Conservation (phyloP, 305 asterid species). For the Fraxinus latifolia region DNA sequence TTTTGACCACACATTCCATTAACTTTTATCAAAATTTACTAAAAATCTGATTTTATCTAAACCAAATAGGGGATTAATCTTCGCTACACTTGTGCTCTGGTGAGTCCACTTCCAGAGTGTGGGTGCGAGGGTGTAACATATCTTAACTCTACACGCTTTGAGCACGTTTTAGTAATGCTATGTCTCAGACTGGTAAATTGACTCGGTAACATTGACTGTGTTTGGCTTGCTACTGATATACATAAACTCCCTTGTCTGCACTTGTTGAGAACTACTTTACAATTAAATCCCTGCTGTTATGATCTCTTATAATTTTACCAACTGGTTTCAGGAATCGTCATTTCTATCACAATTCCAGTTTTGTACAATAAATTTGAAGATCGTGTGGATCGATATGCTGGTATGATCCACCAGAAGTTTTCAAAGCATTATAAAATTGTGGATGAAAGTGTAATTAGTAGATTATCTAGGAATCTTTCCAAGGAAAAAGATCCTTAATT, state of each 20-base stretch:
- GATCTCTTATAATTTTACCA: conserved; percentile 17
- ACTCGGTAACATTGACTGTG: background rate
- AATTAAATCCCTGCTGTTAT: background rate
- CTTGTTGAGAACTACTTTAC: background rate
- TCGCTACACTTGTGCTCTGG: background rate
- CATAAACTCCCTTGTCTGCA: background rate
- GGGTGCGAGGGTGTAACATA: background rate
- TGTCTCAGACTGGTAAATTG: background rate
- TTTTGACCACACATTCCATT: background rate
- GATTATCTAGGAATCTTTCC: conserved; percentile 54
- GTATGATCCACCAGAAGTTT: conserved; percentile 57
- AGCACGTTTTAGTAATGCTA: background rate
- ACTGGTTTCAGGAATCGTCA: conserved; percentile 54
- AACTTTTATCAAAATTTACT: background rate
- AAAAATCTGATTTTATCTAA: background rate
- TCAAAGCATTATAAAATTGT: conserved; percentile 76
- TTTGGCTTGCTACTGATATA: background rate
- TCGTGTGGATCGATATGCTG: conserved; percentile 59
- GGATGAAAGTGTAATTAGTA: conserved; percentile 70
- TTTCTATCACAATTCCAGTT: conserved; percentile 74
- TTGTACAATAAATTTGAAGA: conserved; percentile 63
- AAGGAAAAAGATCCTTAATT: conserved; percentile 61
- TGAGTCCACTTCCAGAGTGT: background rate
- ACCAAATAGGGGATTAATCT: background rate
- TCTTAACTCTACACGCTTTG: background rate